Conservation (phyloP, 352 stramenopile genomes). For the Phytopythium sindhum region DNA sequence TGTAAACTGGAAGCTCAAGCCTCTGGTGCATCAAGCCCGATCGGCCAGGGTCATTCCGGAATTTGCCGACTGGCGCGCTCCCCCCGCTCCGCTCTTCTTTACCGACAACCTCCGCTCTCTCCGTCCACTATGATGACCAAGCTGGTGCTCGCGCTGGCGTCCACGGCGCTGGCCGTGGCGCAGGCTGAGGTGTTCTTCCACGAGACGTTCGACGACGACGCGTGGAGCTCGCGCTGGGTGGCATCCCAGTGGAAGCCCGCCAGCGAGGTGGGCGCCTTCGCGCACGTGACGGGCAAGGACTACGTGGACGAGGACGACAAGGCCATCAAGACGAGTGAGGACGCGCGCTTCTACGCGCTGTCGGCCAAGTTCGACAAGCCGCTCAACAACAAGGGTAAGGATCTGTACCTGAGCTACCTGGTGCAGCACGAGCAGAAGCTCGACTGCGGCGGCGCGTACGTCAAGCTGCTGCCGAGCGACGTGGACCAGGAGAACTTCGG, state of each 20-base stretch:
- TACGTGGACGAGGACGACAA: conserved; percentile 90
- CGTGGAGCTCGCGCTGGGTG: conserved; percentile 76
- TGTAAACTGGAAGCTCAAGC: background rate
- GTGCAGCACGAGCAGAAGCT: conserved; percentile 99
- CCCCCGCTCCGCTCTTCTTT: background rate
- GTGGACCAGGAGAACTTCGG: conserved; percentile 93
- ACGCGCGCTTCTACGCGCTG: conserved; percentile 97
- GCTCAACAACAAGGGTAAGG: conserved; percentile 89
- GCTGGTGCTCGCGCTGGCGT: conserved; percentile 48
- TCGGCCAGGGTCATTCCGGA: background rate
- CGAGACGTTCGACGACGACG: conserved; percentile 92
- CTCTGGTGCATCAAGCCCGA: no score
- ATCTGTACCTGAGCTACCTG: conserved; percentile 95
- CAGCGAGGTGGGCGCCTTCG: conserved; percentile 93
- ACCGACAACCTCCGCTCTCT: background rate
- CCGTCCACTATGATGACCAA: conserved; percentile 57
- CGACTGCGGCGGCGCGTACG: conserved; percentile 99
- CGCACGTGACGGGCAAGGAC: conserved; percentile 91
- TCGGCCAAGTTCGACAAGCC: conserved; percentile 89
- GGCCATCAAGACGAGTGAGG: conserved; percentile 93
- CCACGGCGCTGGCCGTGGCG: conserved; percentile 45
- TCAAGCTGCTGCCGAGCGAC: conserved; percentile 96
- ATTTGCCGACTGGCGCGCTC: conserved; percentile 2
- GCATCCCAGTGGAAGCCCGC: conserved; percentile 94
- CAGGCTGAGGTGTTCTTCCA: conserved; percentile 89